phyloP scores from a whole-genome alignment of 1,284 basidiomycete species.

The Bjerkandera adusta region DNA sequence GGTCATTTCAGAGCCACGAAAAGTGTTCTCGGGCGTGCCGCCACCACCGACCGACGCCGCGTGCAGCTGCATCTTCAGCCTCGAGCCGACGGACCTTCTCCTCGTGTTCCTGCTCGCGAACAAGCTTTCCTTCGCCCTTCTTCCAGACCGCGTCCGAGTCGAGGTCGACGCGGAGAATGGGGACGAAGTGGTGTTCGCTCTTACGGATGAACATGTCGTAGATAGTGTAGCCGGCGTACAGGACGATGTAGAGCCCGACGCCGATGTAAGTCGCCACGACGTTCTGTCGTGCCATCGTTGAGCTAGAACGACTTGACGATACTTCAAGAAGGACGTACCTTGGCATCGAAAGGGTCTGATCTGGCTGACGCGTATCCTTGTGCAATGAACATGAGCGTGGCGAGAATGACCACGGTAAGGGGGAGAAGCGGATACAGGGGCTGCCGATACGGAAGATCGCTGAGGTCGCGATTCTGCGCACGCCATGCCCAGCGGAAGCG shows the following conservation, averaged over 20 bases:
- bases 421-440: conserved; percentile 49
- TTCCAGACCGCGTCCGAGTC: conserved; percentile 49
- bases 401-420: conserved; percentile 40
- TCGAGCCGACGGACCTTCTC: no score
- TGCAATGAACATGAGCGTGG: conserved; percentile 46
- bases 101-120: conserved; percentile 1
- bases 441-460: conserved; percentile 46
- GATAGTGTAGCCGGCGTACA: conserved; percentile 35
- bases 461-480: conserved; percentile 37
- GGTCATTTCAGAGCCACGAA: no score
- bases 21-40: no score
- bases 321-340: conserved; percentile 24
- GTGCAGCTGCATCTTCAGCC: no score
- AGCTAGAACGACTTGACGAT: no score
- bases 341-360: conserved; percentile 31
- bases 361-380: conserved; percentile 45
- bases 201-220: conserved; percentile 30
- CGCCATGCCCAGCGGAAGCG: conserved; percentile 49
- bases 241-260: conserved; percentile 32
- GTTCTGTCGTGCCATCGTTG: conserved; percentile 31
- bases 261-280: conserved; percentile 42
- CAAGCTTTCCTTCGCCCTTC: conserved; percentile 33
- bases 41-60: no score
- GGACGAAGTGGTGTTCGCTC: conserved; percentile 29
- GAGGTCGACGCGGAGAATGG: conserved; percentile 39